Evolutionary conservation across 106 monocot species (phyloP).

Genomic region (Posidonia australis): DNA sequence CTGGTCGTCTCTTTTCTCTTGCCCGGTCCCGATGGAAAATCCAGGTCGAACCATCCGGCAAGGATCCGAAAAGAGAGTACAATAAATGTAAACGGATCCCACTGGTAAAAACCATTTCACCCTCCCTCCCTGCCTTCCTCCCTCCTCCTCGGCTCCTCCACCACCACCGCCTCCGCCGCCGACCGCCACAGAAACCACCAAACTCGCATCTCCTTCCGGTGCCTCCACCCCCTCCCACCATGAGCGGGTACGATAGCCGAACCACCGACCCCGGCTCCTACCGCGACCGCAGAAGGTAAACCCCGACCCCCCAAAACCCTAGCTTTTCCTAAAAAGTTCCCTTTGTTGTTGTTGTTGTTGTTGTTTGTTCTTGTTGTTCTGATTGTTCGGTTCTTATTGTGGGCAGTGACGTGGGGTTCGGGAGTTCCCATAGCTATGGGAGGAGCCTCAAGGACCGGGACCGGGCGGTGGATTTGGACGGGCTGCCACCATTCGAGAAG

Average conservation of each 20-base stretch:
- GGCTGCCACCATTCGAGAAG: constrained; percentile 85
- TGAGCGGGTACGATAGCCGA: constrained; percentile 85
- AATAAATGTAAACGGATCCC: neutral
- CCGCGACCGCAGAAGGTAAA: constrained; percentile 69
- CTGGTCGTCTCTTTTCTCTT: too few species aligned
- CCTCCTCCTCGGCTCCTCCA: neutral
- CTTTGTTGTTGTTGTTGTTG: too few species aligned
- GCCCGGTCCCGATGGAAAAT: too few species aligned
- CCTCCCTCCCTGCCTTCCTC: neutral
- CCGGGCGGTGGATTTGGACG: constrained; percentile 39
- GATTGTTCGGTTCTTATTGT: neutral
- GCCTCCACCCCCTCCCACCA: neutral
- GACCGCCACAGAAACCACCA: neutral
- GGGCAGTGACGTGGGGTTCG: constrained; percentile 52
- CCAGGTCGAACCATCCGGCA: too few species aligned
- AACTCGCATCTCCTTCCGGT: neutral
- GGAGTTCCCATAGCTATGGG: constrained; percentile 27
- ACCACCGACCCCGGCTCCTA: constrained; percentile 55
- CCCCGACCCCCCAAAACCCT: neutral
- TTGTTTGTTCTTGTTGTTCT: neutral
- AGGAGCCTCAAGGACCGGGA: constrained; percentile 34
- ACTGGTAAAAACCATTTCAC: neutral
- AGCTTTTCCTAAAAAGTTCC: neutral
- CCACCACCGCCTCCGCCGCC: neutral
- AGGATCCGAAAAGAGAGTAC: neutral